These are phyloP conservation scores for Flaveria floridana DNA, from an alignment of 140 eudicot species.

Conservation along the genomic window DNA sequence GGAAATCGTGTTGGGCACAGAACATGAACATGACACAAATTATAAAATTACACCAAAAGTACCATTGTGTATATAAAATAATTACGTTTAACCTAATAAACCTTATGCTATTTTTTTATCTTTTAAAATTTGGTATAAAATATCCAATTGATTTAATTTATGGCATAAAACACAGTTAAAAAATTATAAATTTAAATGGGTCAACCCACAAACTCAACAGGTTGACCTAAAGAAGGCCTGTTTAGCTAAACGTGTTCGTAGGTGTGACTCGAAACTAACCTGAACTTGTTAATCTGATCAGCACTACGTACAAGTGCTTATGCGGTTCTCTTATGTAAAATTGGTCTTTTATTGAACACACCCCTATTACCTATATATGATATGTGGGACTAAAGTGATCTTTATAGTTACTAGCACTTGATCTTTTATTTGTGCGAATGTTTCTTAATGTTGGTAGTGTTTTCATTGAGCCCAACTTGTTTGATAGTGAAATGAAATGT, in stretches of 20 bases:
- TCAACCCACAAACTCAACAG: not conserved
- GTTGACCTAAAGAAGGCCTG: not conserved
- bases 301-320: not conserved
- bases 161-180: not conserved
- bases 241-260: not conserved
- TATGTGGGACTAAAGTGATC: not conserved
- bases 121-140: too few species aligned
- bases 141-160: too few species aligned
- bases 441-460: slow-evolving; percentile 18
- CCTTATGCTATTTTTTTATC: too few species aligned
- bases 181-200: not conserved
- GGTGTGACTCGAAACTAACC: not conserved
- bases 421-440: not conserved
- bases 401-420: not conserved
- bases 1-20: not conserved
- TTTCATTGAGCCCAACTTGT: slow-evolving; percentile 11
- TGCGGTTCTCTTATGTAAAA: not conserved
- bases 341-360: not conserved
- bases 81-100: not conserved
- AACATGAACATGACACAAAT: not conserved
- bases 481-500: slow-evolving; percentile 20
- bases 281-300: not conserved
- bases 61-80: not conserved
- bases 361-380: not conserved
- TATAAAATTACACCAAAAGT: not conserved